Evolutionary conservation across 306 rosid species (phyloP), one percentile per base, ranked within the genome.

Genomic region (Prinsepia uniflora): DNA sequence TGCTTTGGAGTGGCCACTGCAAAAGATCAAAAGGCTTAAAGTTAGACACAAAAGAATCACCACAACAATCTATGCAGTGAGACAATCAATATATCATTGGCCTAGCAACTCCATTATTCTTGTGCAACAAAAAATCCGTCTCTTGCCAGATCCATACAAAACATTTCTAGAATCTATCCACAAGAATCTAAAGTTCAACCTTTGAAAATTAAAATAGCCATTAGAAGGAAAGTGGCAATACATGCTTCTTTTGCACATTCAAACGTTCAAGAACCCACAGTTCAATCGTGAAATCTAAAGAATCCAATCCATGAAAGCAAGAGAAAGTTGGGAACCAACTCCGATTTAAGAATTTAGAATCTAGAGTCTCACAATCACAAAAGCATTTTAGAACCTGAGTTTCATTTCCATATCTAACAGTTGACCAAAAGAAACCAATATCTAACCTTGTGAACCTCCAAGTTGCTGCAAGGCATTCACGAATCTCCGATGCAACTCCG

Each of bases 1-100:
- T 95, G 99, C 86, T 95, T 95, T 56, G 99, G 99, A 5, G 99
- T 95, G 52, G 99, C 99, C 10, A 81, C 99, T 91, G 90, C 78
- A 82, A 72, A 80, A 22, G 70, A 68, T 56, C 49, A 52, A 71
- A 44, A 65, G 11, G 61, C 47, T 54, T 42, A 22, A 67, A 45
- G 49, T 83, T 63, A 85, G 80, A 67, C 55, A 44, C 69, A 41
- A 7, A 14, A 65, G 24, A 60, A 49, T 50, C 67, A 18, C 55
- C 45, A 74, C 67, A 78, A 60, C 8, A 49, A 52, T 76, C 10
- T 20, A 46, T 58, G 57, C 63, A 55, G 67, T 39, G 70, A 50
- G 56, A 54, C 22, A 63, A 83, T 50, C 49, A 60, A 57, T 36
- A 12, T 53, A 58, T 53, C 68, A 43, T 36, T 19, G 61, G 67